Percentiles rank a stretch among this genome's conserved stretches.
phyloP scores from a whole-genome alignment of 768 basidiomycete species.

The Hericium erinaceus region DNA sequence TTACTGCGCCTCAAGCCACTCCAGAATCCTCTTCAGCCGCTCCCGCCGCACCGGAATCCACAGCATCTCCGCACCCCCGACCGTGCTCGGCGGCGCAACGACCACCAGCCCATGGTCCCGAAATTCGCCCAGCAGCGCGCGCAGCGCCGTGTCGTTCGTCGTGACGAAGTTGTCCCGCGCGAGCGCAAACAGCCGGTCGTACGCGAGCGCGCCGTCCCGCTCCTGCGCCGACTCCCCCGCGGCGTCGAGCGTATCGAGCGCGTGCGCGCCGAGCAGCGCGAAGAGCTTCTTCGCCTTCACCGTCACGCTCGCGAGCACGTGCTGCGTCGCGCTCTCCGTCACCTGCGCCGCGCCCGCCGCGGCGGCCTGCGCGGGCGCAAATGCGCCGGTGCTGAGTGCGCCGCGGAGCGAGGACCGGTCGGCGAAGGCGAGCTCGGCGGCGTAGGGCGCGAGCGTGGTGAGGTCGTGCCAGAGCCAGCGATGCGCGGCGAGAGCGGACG shows the following conservation, averaged over 20 bases:
- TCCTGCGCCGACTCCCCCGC: constrained; percentile 28
- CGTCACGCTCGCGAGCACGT: constrained; percentile 82
- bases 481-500: constrained; percentile 41
- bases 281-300: constrained; percentile 83
- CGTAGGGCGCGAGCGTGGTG: constrained; percentile 42
- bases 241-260: constrained; percentile 52
- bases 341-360: constrained; percentile 25
- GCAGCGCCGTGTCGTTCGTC: constrained; percentile 76
- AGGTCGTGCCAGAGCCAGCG: constrained; percentile 83
- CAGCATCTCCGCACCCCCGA: constrained; percentile 45
- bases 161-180: constrained; percentile 84
- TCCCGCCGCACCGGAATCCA: constrained; percentile 88
- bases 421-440: constrained; percentile 3
- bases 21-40: constrained; percentile 40
- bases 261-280: constrained; percentile 53
- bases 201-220: constrained; percentile 49
- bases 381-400: background rate
- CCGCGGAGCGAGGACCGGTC: background rate
- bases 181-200: constrained; percentile 60
- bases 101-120: constrained; percentile 85
- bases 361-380: constrained; percentile 4
- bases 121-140: constrained; percentile 81
- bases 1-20: constrained; percentile 5
- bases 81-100: constrained; percentile 20
- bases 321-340: constrained; percentile 69